Evolutionary conservation across 768 basidiomycete genomes (phyloP).

Genomic region (Hortiboletus campestris): DNA sequence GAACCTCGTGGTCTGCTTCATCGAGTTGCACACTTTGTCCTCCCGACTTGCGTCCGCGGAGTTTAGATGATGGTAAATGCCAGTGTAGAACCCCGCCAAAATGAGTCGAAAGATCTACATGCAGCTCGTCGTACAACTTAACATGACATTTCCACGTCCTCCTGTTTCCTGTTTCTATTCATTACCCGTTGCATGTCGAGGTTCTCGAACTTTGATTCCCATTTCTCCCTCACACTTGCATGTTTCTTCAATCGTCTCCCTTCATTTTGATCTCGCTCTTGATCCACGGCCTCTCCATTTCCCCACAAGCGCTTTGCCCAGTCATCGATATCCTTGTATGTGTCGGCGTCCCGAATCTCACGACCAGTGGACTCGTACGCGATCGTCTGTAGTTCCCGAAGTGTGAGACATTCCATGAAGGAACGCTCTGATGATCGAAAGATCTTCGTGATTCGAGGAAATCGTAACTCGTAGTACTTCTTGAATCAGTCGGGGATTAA

Average conservation of each 20-base stretch:
- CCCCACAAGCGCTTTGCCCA: constrained; percentile 41
- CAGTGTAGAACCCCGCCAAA: background rate
- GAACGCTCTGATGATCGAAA: constrained; percentile 58
- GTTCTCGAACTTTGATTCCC: constrained; percentile 41
- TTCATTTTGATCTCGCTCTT: constrained; percentile 13
- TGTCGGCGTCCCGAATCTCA: constrained; percentile 36
- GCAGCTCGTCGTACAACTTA: constrained; percentile 1
- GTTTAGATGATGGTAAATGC: background rate
- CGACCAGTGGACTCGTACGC: constrained; percentile 55
- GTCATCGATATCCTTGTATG: constrained; percentile 51
- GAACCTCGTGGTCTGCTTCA: background rate
- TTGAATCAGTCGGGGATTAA: background rate
- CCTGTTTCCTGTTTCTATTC: constrained; percentile 21
- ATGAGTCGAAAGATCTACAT: background rate
- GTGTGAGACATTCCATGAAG: constrained; percentile 57
- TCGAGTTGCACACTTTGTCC: no score
- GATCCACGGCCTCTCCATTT: constrained; percentile 38
- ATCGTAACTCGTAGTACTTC: constrained; percentile 82
- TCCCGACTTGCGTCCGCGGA: background rate
- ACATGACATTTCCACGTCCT: constrained; percentile 26
- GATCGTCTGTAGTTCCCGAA: constrained; percentile 51
- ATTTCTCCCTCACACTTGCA: constrained; percentile 34
- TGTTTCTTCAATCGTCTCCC: constrained; percentile 40
- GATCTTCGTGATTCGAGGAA: constrained; percentile 74
- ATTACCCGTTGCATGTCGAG: constrained; percentile 21